Evolutionary conservation across 2,329 filamentous ascomycete species (phyloP).

Genomic region (Cladophialophora immunda): DNA sequence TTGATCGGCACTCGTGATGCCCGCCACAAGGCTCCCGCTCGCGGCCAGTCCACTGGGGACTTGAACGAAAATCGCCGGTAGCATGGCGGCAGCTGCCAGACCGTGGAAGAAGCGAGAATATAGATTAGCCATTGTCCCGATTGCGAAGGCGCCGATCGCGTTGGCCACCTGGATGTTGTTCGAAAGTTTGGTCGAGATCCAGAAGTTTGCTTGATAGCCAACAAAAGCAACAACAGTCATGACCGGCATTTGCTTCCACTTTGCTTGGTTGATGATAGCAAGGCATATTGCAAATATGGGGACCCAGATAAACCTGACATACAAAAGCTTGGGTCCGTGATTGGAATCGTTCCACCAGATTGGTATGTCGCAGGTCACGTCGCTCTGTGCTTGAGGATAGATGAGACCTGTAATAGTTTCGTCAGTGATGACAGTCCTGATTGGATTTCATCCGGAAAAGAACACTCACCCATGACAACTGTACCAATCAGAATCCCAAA

Average conservation of each 20-base stretch:
- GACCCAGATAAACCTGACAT: constrained; percentile 74
- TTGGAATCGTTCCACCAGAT: constrained; percentile 49
- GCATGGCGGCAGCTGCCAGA: constrained; percentile 82
- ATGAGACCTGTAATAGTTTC: constrained; percentile 43
- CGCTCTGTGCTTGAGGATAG: constrained; percentile 31
- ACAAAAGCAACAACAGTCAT: constrained; percentile 78
- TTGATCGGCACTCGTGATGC: constrained; percentile 60
- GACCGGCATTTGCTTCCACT: constrained; percentile 78
- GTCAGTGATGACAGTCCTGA: neutral
- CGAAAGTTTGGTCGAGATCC: constrained; percentile 71
- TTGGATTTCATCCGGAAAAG: constrained; percentile 43
- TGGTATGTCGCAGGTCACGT: constrained; percentile 34
- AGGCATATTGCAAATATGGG: constrained; percentile 76
- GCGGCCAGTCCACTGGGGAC: constrained; percentile 69
- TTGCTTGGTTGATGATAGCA: constrained; percentile 81
- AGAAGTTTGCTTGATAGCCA: constrained; percentile 80
- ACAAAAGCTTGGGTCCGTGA: constrained; percentile 51
- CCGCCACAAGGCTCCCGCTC: constrained; percentile 64
- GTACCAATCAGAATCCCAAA: constrained; percentile 76
- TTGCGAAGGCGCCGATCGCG: constrained; percentile 77
- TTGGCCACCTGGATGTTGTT: constrained; percentile 78
- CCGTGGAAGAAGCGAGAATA: constrained; percentile 78
- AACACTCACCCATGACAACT: constrained; percentile 63
- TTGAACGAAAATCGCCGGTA: constrained; percentile 83
- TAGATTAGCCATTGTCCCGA: constrained; percentile 80